Evolutionary conservation across 2,329 filamentous ascomycete species (phyloP), one percentile per base, ranked within the genome.

Genomic region (Paecilomyces sp.): DNA sequence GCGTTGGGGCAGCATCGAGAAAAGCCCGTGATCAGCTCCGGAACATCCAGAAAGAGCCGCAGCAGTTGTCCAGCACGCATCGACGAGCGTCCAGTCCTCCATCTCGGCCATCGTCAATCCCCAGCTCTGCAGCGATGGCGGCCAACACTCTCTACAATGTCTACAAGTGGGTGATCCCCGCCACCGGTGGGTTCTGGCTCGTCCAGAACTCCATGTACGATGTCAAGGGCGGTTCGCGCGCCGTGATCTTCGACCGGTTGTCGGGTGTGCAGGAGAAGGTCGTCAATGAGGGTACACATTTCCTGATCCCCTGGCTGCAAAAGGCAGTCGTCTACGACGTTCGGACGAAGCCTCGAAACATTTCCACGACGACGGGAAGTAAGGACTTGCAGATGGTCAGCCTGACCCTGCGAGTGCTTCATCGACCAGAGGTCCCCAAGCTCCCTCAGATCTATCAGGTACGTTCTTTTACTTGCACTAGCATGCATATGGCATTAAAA

Each of bases 351-450:
- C 94, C 94, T 63, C 86, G 94, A 74, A 97, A 96, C 77, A 97
- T 99, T 75, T 91, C 90, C 66, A 99, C 94, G 30, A 99, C 94
- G 25, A 99, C 94, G 12, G 94, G 94, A 61, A 93, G 89, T 84
- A 99, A 99, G 86, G 94, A 99, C 80, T 79, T 99, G 83, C 94
- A 99, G 82, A 99, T 99, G 94, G 94, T 99, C 72, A 97, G 92
- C 84, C 84, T 99, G 83, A 99, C 94, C 58, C 84, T 99, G 74
- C 86, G 94, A 77, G 94, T 99, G 65, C 79, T 99, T 76, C 93
- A 97, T 80, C 85, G 95, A 68, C 94, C 95, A 5, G 93, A 96
- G 60, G 93, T 99, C 70, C 87, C 91, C 82, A 86, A 88, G 70
- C 81, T 99, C 73, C 95, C 94, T 62, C 96, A 93, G 81, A 99